Conservation (phyloP, 768 basidiomycete genomes). For the Mycena galopus region DNA sequence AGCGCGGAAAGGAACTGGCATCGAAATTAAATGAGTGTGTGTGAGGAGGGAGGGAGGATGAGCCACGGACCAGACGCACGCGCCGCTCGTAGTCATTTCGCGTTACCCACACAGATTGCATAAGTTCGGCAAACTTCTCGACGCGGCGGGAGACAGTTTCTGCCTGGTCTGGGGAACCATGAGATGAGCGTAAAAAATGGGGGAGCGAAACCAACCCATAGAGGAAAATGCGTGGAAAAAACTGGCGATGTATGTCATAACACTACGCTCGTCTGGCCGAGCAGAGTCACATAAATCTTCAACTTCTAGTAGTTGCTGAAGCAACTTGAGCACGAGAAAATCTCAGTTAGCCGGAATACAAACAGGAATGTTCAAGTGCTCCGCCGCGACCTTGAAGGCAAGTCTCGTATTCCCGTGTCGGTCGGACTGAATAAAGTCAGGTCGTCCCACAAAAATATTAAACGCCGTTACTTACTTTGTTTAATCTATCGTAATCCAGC, state of each 20-base stretch:
- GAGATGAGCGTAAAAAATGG: slow-evolving; percentile 1
- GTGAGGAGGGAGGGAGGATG: background rate
- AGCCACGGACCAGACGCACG: slow-evolving; percentile 68
- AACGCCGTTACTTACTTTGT: slow-evolving; percentile 70
- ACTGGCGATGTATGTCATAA: slow-evolving; percentile 98
- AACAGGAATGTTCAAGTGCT: slow-evolving; percentile 92
- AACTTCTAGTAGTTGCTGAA: slow-evolving; percentile 94
- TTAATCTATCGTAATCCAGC: slow-evolving; percentile 86
- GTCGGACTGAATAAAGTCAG: slow-evolving; percentile 65
- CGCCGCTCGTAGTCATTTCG: slow-evolving; percentile 95
- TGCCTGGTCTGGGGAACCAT: slow-evolving; percentile 78
- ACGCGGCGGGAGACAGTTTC: slow-evolving; percentile 95
- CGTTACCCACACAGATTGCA: slow-evolving; percentile 91
- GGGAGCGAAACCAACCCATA: slow-evolving; percentile 74
- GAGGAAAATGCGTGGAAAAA: slow-evolving; percentile 98
- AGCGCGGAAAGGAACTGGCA: slow-evolving; percentile 76
- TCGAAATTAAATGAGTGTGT: slow-evolving; percentile 16
- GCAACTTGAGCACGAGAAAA: slow-evolving; percentile 4
- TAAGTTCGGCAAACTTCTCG: slow-evolving; percentile 95
- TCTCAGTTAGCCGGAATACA: slow-evolving; percentile 41
- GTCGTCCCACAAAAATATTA: slow-evolving; percentile 1
- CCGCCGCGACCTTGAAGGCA: slow-evolving; percentile 90
- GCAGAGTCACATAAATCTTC: slow-evolving; percentile 91
- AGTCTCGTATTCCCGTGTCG: slow-evolving; percentile 86
- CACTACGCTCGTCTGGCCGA: slow-evolving; percentile 95